Evolutionary conservation across 1,284 basidiomycete species (phyloP), one percentile per base, ranked within the genome.

Genomic region (Cutaneotrichosporon sp.): DNA sequence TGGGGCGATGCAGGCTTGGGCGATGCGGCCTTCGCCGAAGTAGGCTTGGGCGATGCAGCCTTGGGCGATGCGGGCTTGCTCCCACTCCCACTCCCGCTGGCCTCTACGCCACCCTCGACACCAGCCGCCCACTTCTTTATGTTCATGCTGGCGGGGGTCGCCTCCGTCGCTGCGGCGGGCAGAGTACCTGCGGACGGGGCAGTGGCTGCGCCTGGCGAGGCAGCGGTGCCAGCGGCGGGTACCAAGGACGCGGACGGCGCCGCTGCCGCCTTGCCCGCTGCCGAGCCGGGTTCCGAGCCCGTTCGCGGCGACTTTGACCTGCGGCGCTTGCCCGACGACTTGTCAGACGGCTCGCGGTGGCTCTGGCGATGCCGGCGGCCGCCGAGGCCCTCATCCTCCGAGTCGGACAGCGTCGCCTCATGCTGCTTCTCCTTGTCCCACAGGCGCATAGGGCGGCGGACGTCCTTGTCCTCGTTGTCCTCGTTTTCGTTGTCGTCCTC

Each of bases 401-500:
- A 81, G 59, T 85, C 84, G 1, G 82, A 83, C 22, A 79, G 65
- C 38, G 72, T 71, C 10, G 69, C 69, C 36, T 79, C 77, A 47
- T 74, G 68, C 58, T 77, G 75, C 62, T 74, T 78, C 47, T 71
- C 63, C 34, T 73, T 74, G 62, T 79, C 79, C 73, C 74, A 76
- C 46, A 78, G 53, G 18, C 79, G 71, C 58, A 65, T 84, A 20
- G 89, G 88, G 69, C 89, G 84, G 56, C 93, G 85, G 14, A 84
- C 83, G 72, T 97, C 86, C 22, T 87, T 82, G 60, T 90, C 84
- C 62, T 89, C 86, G 65, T 89, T 81, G 67, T 95, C 92, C 71
- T 94, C 91, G 61, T 90, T 87, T 71, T 86, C 86, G 67, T 89
- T 87, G 25, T 84, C 84, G 72, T 95, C 91, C 54, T 93, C 90